phyloP scores from a whole-genome alignment of 2,329 filamentous ascomycete genomes.

The Penicillium rolfsii region DNA sequence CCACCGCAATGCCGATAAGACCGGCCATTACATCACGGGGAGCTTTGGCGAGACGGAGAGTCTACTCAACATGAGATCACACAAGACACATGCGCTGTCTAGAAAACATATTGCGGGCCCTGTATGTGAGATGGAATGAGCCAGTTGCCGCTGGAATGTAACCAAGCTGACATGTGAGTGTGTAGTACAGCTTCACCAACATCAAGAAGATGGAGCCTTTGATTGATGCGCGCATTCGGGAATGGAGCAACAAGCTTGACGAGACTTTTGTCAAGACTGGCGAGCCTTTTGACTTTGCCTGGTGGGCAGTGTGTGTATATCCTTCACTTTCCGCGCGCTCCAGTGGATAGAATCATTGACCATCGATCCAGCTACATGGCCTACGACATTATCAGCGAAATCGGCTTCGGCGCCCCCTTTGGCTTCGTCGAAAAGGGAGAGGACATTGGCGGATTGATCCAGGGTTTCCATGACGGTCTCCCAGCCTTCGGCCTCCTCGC shows the following conservation, averaged over 20 bases:
- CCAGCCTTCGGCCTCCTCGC: constrained; percentile 57
- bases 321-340: neutral
- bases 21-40: constrained; percentile 62
- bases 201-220: constrained; percentile 63
- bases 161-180: neutral
- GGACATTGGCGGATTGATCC: constrained; percentile 59
- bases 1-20: constrained; percentile 59
- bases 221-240: constrained; percentile 54
- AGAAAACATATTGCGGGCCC: constrained; percentile 59
- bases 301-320: constrained; percentile 54
- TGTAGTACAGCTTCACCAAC: constrained; percentile 57
- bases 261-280: constrained; percentile 51
- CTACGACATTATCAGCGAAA: constrained; percentile 61
- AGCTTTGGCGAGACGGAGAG: constrained; percentile 60
- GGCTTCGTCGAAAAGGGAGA: constrained; percentile 58
- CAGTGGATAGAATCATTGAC: neutral
- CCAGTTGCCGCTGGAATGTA: neutral
- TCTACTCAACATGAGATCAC: constrained; percentile 62
- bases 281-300: constrained; percentile 57
- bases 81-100: constrained; percentile 55
- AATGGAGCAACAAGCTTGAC: constrained; percentile 57
- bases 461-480: constrained; percentile 59
- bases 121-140: neutral
- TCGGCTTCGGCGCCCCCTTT: constrained; percentile 60
- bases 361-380: constrained; percentile 51